These are phyloP conservation scores for Ophiognomonia clavigignenti-juglandacearum DNA, from an alignment of 2,329 filamentous ascomycete species.

Conservation along the genomic window DNA sequence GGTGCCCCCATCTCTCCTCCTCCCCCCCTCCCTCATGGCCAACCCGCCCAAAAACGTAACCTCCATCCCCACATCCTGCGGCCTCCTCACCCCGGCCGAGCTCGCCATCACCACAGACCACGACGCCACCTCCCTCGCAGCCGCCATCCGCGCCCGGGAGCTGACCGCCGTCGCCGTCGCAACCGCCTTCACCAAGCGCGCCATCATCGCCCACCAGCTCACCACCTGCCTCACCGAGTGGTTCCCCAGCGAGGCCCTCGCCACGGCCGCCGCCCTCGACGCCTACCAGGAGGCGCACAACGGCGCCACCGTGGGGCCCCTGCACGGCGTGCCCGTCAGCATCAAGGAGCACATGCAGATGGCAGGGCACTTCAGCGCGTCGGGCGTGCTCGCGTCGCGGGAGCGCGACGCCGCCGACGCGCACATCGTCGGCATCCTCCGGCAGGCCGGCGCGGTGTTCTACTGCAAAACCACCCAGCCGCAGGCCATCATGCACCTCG, in stretches of 20 bases:
- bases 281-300: constrained; percentile 30
- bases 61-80: constrained; percentile 31
- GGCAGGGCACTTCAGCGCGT: constrained; percentile 40
- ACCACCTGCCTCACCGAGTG: constrained; percentile 19
- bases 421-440: constrained; percentile 51
- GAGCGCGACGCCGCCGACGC: constrained; percentile 46
- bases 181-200: constrained; percentile 38
- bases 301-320: constrained; percentile 44
- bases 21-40: constrained; percentile 23
- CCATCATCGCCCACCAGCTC: constrained; percentile 42
- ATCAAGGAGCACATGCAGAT: constrained; percentile 60
- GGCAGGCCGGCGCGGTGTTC: constrained; percentile 55
- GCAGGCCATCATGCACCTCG: constrained; percentile 49
- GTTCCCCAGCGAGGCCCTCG: constrained; percentile 23
- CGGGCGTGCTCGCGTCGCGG: constrained; percentile 49
- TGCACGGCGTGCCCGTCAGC: constrained; percentile 47
- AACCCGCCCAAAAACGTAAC: constrained; percentile 28
- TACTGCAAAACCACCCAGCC: constrained; percentile 68
- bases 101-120: constrained; percentile 43
- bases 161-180: constrained; percentile 35
- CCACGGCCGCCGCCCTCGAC: constrained; percentile 32
- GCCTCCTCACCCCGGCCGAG: constrained; percentile 39
- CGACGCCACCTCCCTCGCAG: constrained; percentile 36
- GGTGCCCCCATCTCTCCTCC: constrained; percentile 25
- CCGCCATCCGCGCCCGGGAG: constrained; percentile 29